Conservation (phyloP, 2,329 filamentous ascomycete species). For the Xylariales sp. region DNA sequence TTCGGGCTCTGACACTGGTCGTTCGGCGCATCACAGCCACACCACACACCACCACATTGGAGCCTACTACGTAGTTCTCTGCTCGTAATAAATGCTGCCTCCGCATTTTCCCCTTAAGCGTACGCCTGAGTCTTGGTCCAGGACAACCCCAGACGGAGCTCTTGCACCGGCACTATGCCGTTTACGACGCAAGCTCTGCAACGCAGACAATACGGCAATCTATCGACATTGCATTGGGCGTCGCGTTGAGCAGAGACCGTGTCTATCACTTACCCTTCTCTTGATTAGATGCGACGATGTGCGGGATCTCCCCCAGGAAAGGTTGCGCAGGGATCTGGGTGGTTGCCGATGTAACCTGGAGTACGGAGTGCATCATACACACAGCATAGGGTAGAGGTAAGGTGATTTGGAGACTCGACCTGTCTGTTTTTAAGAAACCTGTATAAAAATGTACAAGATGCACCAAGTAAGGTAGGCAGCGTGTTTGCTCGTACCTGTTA, state of each 20-base stretch:
- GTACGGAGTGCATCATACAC: slow-evolving; percentile 16
- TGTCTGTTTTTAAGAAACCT: slow-evolving; percentile 1
- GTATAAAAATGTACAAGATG: slow-evolving; percentile 2
- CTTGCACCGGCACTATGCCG: slow-evolving; percentile 24
- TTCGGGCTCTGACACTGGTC: slow-evolving; percentile 4
- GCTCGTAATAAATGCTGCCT: slow-evolving; percentile 10
- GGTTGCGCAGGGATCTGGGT: slow-evolving; percentile 7
- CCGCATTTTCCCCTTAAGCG: slow-evolving; percentile 27
- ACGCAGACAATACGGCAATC: slow-evolving; percentile 4
- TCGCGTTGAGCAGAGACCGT: slow-evolving; percentile 14
- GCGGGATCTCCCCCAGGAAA: not conserved
- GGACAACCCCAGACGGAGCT: slow-evolving; percentile 25
- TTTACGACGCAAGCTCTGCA: slow-evolving; percentile 23
- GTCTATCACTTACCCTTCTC: slow-evolving; percentile 1
- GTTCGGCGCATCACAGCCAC: slow-evolving; percentile 22
- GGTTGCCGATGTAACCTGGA: slow-evolving; percentile 20
- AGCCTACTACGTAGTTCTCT: not conserved
- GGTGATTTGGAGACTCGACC: slow-evolving; percentile 24
- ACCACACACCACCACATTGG: slow-evolving; percentile 10
- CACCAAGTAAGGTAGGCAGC: not conserved
- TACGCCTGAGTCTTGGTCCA: slow-evolving; percentile 8
- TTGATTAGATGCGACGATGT: slow-evolving; percentile 2
- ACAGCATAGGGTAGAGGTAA: slow-evolving; percentile 11
- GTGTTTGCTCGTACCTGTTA: not conserved
- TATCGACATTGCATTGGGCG: slow-evolving; percentile 13